A percentile compares a stretch with the other conserved stretches of the same genome.
These are phyloP conservation scores for Didymella pomorum DNA, from an alignment of 2,329 filamentous ascomycete species.

Conservation along the genomic window DNA sequence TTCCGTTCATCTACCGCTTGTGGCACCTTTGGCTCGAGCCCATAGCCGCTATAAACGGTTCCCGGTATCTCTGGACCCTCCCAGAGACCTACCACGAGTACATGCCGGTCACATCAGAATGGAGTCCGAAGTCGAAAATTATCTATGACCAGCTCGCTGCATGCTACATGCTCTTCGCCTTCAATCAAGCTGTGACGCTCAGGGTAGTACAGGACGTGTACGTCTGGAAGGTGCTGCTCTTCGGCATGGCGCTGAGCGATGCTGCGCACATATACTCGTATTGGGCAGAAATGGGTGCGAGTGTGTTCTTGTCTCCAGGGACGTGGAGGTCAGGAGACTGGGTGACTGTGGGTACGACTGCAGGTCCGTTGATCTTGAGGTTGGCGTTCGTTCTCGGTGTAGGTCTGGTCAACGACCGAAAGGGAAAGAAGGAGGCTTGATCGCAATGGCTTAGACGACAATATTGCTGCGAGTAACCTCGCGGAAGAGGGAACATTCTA, in stretches of 20 bases:
- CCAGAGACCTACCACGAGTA: slow-evolving; percentile 68
- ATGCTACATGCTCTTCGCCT: slow-evolving; percentile 77
- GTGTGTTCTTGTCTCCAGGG: slow-evolving; percentile 31
- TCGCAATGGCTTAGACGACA: background rate
- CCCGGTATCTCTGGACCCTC: slow-evolving; percentile 59
- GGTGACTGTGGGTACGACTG: slow-evolving; percentile 48
- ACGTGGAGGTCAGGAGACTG: slow-evolving; percentile 51
- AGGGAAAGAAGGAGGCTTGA: slow-evolving; percentile 20
- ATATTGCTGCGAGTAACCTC: background rate
- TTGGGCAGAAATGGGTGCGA: slow-evolving; percentile 44
- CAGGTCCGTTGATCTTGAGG: slow-evolving; percentile 44
- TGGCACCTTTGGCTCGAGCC: slow-evolving; percentile 80
- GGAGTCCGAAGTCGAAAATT: slow-evolving; percentile 55
- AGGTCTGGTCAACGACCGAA: slow-evolving; percentile 37
- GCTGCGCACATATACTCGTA: slow-evolving; percentile 69
- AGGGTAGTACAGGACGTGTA: slow-evolving; percentile 70
- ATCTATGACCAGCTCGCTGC: slow-evolving; percentile 78
- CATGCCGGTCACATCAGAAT: slow-evolving; percentile 60
- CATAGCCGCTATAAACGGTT: slow-evolving; percentile 61
- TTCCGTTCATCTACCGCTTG: slow-evolving; percentile 67
- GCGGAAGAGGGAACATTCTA: background rate
- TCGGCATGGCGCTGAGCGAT: slow-evolving; percentile 75
- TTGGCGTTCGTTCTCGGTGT: slow-evolving; percentile 49
- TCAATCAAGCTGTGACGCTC: slow-evolving; percentile 79
- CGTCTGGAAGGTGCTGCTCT: slow-evolving; percentile 73